These are phyloP conservation scores for Lyophyllum decastes DNA, from an alignment of 768 basidiomycete species.

Conservation along the genomic window DNA sequence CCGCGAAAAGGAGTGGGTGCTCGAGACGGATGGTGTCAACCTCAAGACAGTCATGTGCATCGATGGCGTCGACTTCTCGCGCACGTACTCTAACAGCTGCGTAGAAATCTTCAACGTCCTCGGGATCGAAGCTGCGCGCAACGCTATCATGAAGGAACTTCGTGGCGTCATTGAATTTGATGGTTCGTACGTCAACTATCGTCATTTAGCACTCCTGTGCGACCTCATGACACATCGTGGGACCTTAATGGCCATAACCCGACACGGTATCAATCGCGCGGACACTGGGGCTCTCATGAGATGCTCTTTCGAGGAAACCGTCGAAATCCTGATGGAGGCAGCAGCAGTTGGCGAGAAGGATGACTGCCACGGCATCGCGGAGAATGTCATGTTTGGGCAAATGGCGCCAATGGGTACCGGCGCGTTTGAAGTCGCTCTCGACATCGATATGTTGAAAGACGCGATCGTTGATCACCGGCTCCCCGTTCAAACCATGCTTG, in stretches of 20 bases:
- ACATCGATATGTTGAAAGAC: conserved; percentile 98
- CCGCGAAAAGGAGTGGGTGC: conserved; percentile 87
- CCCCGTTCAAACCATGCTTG: conserved; percentile 79
- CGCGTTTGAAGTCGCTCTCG: conserved; percentile 91
- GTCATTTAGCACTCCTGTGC: conserved; percentile 94
- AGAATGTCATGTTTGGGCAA: conserved; percentile 98
- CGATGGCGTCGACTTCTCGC: conserved; percentile 89
- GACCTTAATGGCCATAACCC: conserved; percentile 95
- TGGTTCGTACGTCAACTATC: conserved; percentile 98
- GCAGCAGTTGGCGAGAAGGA: conserved; percentile 98
- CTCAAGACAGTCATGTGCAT: conserved; percentile 93
- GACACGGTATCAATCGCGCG: conserved; percentile 98
- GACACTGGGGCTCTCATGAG: conserved; percentile 99
- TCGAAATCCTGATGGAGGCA: conserved; percentile 98
- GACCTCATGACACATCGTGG: conserved; percentile 99
- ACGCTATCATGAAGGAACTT: conserved; percentile 91
- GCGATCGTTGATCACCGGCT: conserved; percentile 96
- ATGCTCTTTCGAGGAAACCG: conserved; percentile 99
- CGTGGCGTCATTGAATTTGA: conserved; percentile 98
- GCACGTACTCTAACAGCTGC: conserved; percentile 97
- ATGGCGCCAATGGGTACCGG: conserved; percentile 99
- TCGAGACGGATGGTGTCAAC: conserved; percentile 98
- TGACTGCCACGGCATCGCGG: conserved; percentile 97
- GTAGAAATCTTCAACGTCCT: conserved; percentile 92
- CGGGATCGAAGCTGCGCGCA: conserved; percentile 96